Conservation (phyloP, 2,329 filamentous ascomycete genomes). For the Aspergillus fructus region DNA sequence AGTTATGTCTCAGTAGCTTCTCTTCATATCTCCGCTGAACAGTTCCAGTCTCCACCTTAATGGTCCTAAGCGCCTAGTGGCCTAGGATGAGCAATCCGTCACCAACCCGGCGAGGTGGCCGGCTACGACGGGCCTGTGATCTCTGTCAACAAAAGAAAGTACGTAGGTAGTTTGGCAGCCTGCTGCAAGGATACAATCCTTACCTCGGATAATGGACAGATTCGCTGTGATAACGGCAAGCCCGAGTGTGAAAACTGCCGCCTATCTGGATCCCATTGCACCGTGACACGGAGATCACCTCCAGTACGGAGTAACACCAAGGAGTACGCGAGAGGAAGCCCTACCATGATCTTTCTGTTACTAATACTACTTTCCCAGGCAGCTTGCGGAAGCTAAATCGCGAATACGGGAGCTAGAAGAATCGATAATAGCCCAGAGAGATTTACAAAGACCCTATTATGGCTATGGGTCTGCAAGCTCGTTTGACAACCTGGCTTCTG, state of each 20-base stretch:
- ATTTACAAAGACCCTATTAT: neutral
- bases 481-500: neutral
- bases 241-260: slow-evolving; percentile 26
- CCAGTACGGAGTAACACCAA: slow-evolving; percentile 17
- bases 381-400: slow-evolving; percentile 22
- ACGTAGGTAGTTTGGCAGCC: neutral
- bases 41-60: neutral
- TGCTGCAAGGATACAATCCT: neutral
- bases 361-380: slow-evolving; percentile 8
- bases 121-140: slow-evolving; percentile 21
- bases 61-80: neutral
- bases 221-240: slow-evolving; percentile 25
- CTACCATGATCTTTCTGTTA: neutral
- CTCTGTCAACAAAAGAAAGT: slow-evolving; percentile 24
- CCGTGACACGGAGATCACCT: slow-evolving; percentile 16
- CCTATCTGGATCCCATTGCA: slow-evolving; percentile 20
- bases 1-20: neutral
- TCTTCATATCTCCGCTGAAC: neutral
- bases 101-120: slow-evolving; percentile 7
- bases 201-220: slow-evolving; percentile 13
- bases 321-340: slow-evolving; percentile 14
- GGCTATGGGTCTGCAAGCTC: neutral
- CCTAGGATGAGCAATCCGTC: slow-evolving; percentile 1
- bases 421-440: neutral
- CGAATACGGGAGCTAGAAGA: slow-evolving; percentile 20